Conservation (phyloP, 352 stramenopile species). For the Pythium folliculosum region DNA sequence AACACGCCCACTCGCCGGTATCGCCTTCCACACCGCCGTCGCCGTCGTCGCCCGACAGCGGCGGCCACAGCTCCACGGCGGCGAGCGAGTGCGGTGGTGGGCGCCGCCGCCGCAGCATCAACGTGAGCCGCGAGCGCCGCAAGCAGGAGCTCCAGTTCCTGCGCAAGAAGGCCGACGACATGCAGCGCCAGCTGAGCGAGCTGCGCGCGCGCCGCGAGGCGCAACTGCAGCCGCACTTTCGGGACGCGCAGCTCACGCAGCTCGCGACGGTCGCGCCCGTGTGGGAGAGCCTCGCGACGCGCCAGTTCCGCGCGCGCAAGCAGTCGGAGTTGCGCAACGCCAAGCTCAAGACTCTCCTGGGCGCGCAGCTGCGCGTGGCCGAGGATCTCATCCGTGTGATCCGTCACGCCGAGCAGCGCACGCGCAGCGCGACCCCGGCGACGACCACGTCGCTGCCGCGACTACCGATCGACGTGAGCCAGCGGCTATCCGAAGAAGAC, state of each 20-base stretch:
- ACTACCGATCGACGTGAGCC: conserved; percentile 8
- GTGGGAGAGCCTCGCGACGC: conserved; percentile 25
- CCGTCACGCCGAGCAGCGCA: conserved; percentile 6
- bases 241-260: neutral
- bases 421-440: neutral
- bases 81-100: neutral
- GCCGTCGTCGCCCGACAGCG: neutral
- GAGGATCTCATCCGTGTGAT: conserved; percentile 18
- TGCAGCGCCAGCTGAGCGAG: conserved; percentile 11
- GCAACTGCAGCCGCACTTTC: conserved; percentile 8
- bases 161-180: neutral
- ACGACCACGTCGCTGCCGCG: neutral
- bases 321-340: conserved; percentile 6
- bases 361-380: conserved; percentile 5
- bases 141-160: conserved; percentile 21
- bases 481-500: conserved; percentile 10
- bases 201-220: conserved; percentile 5
- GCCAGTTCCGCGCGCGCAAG: conserved; percentile 17
- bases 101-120: conserved; percentile 3
- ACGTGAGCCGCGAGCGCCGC: conserved; percentile 24
- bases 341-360: conserved; percentile 10
- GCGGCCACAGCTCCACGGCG: neutral
- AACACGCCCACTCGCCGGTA: neutral
- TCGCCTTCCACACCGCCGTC: neutral
- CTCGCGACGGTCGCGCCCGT: conserved; percentile 18